Evolutionary conservation across 2,329 filamentous ascomycete species (phyloP).

Genomic region (Monilinia vaccinii-corymbosi): DNA sequence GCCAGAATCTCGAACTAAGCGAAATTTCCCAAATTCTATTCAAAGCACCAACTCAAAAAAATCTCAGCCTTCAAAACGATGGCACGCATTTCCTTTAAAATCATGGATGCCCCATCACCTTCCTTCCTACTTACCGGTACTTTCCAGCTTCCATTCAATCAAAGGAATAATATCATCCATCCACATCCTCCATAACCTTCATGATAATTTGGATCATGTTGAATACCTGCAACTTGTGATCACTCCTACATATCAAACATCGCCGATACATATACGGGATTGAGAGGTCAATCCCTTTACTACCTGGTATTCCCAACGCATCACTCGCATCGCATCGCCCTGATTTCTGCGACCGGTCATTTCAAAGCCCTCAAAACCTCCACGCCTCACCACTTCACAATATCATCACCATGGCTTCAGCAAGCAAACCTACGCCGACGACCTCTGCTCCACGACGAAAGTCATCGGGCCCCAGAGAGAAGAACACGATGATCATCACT

Average conservation of each 20-base stretch:
- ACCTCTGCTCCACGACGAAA: conserved; percentile 20
- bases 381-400: background rate
- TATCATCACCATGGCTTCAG: conserved; percentile 21
- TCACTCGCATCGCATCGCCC: background rate
- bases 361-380: background rate
- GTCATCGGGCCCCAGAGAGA: conserved; percentile 18
- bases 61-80: conserved; percentile 5
- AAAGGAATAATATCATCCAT: background rate
- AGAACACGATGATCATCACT: conserved; percentile 37
- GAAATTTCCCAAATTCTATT: too few relatives aligned
- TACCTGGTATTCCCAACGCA: background rate
- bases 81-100: background rate
- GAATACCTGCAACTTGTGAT: conserved; percentile 1
- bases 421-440: conserved; percentile 16
- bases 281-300: background rate
- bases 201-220: background rate
- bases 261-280: background rate
- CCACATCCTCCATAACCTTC: background rate
- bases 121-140: background rate
- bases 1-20: too few relatives aligned
- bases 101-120: conserved; percentile 5
- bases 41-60: background rate
- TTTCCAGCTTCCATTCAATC: background rate
- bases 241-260: background rate
- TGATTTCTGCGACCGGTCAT: conserved; percentile 6